phyloP scores from a whole-genome alignment of 345 rosid genomes.

The Anacardium occidentale region DNA sequence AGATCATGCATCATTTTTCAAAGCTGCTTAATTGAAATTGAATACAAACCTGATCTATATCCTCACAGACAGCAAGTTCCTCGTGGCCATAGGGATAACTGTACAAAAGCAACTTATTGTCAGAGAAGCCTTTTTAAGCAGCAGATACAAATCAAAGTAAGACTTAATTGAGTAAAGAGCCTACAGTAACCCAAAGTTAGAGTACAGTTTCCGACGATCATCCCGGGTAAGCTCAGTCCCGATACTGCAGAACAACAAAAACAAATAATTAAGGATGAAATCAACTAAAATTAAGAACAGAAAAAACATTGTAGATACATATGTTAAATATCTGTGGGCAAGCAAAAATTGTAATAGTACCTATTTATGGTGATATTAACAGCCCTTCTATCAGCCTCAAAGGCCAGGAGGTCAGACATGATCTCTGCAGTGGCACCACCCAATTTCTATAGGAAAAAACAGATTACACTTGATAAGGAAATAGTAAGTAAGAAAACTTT shows the following conservation, averaged over 20 bases:
- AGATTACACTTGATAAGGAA: slow-evolving; percentile 13
- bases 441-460: slow-evolving; percentile 58
- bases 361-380: slow-evolving; percentile 94
- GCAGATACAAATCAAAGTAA: background rate
- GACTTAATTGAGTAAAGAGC: slow-evolving; percentile 21
- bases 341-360: slow-evolving; percentile 30
- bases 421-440: slow-evolving; percentile 98
- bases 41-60: slow-evolving; percentile 72
- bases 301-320: background rate
- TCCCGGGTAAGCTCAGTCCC: slow-evolving; percentile 99
- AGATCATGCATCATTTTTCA: background rate
- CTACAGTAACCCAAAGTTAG: slow-evolving; percentile 93
- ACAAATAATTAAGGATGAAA: background rate
- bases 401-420: slow-evolving; percentile 96
- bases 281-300: background rate
- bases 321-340: background rate
- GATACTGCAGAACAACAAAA: slow-evolving; percentile 52
- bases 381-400: slow-evolving; percentile 98
- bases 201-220: slow-evolving; percentile 91
- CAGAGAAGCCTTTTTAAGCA: slow-evolving; percentile 3
- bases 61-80: slow-evolving; percentile 87
- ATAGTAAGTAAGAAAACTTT: background rate
- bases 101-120: slow-evolving; percentile 21
- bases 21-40: background rate
- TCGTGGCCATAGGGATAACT: slow-evolving; percentile 89